Base-by-base conservation (phyloP, 106 monocot species). In the Amphibolis antarctica region DNA sequence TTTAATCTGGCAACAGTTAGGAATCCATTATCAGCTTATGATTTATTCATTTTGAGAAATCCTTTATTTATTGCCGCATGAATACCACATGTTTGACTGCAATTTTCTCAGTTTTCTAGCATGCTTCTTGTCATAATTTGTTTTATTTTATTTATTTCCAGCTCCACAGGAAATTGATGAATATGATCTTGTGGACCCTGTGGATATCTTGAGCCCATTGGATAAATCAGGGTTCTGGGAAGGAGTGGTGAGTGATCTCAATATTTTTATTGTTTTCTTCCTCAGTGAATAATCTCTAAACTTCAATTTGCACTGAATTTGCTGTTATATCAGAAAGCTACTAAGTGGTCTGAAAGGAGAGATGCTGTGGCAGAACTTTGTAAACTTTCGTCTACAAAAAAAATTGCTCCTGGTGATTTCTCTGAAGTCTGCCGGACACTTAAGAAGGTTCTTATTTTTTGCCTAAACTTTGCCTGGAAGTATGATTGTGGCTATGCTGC, bases 211-310 rank as follows among this genome's bases (percentile, higher is more conserved):
- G 59, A 75, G 62, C 26, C 98, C 98, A 30, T 68, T 99, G 72
- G 98, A 99, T 5, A 91, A 91, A 53, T 80, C 98, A 59, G 98
- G 98, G 42, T 99, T 99, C 76, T 99, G 98, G 98, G 98, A 91
- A 59, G 98, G 98, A 73, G 98, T 99, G 86, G 98, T 99, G 60
- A 72, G 90, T 82, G 25, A 23, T 60, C 65, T 75, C 12, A 4
- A 45, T 63, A 23, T 25, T 23, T 43, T 26, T 10, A 12, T 46
- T 47, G 19, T 61, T 21, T 57, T 57, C 57, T 17, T 28, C 26
- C 17, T 15, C n/a, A n/a, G 57, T 27, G 25, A 28, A 5, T 14
- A 57, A 14, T 30, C 27, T 12, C 22, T 53, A 22, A 28, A 28
- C 10, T 57, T 26, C 17, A 57, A 28, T 57, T 12, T 57, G 10